A percentile compares a stretch with the other conserved stretches of the same genome.
Evolutionary conservation across 305 asterid species (phyloP).

Genomic region (Stenogyne calaminthoides): DNA sequence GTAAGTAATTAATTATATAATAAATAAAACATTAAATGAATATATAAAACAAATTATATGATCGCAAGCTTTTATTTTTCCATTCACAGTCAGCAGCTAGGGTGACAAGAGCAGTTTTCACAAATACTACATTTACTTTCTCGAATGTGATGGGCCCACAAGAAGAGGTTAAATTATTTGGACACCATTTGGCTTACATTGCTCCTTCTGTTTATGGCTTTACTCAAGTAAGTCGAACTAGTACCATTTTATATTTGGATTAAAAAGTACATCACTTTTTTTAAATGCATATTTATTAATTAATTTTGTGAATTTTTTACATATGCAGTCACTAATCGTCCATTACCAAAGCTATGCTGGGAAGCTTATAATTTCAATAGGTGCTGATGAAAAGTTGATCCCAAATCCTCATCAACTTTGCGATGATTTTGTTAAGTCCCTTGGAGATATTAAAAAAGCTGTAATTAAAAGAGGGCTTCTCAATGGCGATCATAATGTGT

Average conservation of each 20-base stretch:
- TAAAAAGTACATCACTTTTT: too few species aligned
- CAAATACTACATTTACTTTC: conserved; percentile 41
- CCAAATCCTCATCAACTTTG: conserved; percentile 62
- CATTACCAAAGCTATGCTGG: conserved; percentile 52
- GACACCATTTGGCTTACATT: conserved; percentile 51
- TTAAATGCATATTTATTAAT: too few species aligned
- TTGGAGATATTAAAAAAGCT: conserved; percentile 45
- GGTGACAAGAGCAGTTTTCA: conserved; percentile 14
- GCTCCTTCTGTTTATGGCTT: conserved; percentile 51
- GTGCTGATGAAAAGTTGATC: conserved; percentile 54
- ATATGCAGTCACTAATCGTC: conserved; percentile 45
- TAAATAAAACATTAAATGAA: too few species aligned
- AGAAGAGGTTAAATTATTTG: conserved; percentile 42
- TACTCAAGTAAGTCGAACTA: conserved; percentile 41
- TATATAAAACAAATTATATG: too few species aligned
- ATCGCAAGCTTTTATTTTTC: background rate
- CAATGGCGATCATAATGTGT: background rate
- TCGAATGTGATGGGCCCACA: too few species aligned
- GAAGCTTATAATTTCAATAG: conserved; percentile 51
- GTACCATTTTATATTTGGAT: background rate
- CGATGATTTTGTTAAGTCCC: conserved; percentile 50
- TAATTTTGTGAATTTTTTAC: background rate
- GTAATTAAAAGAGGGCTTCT: conserved; percentile 31
- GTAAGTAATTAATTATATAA: too few species aligned
- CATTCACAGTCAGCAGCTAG: conserved; percentile 33